phyloP scores from a whole-genome alignment of 306 rosid species.

The Mucuna pruriens region DNA sequence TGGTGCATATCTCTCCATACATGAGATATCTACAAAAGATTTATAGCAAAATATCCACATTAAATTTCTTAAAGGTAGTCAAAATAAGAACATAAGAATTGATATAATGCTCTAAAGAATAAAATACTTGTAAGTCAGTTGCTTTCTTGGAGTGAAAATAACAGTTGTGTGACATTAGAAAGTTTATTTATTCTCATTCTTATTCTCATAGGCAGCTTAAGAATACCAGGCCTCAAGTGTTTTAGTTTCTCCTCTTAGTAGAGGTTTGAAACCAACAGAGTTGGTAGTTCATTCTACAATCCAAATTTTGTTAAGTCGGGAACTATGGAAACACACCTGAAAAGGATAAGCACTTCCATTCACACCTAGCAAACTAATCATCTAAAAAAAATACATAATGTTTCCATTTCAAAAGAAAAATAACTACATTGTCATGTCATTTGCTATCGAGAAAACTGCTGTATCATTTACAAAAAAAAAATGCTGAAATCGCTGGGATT shows the following conservation, averaged over 20 bases:
- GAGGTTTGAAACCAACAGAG: background rate
- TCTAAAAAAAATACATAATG: conserved; percentile 12
- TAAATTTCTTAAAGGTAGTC: conserved; percentile 7
- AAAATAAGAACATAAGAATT: conserved; percentile 17
- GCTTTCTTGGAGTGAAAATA: conserved; percentile 28
- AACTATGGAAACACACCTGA: background rate
- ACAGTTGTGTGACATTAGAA: conserved; percentile 3
- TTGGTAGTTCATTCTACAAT: background rate
- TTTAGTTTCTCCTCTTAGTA: conserved; percentile 27
- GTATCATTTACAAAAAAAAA: too few relatives aligned
- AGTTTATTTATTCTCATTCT: conserved; percentile 17
- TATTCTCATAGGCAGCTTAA: conserved; percentile 12
- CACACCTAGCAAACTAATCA: conserved; percentile 26
- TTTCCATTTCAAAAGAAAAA: conserved; percentile 23
- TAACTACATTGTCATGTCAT: background rate
- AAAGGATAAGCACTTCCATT: conserved; percentile 25
- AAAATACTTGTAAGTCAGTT: background rate
- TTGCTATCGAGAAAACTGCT: background rate
- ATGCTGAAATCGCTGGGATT: too few relatives aligned
- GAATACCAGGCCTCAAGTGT: conserved; percentile 23
- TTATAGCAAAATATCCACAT: conserved; percentile 19
- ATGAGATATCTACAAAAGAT: conserved; percentile 73
- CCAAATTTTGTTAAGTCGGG: background rate
- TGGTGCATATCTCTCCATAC: conserved; percentile 80
- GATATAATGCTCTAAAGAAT: background rate